A percentile compares a stretch with the other conserved stretches of the same genome.
These are phyloP conservation scores for Aspergillus terreus DNA, from an alignment of 2,329 filamentous ascomycete genomes.

Conservation along the genomic window DNA sequence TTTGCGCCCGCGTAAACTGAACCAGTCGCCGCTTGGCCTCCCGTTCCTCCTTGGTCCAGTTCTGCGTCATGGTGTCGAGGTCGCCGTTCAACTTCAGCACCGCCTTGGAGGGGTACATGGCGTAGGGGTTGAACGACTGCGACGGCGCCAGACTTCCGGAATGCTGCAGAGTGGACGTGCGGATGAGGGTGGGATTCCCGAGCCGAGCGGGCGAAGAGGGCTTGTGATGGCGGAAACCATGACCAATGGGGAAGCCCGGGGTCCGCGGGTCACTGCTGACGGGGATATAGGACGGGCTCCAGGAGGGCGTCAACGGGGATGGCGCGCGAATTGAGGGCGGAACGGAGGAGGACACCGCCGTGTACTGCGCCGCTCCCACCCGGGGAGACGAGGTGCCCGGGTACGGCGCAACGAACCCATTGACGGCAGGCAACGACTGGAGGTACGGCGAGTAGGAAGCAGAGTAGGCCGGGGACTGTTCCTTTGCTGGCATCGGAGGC, in stretches of 20 bases:
- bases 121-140: constrained; percentile 69
- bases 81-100: constrained; percentile 81
- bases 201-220: constrained; percentile 44
- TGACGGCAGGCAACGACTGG: constrained; percentile 45
- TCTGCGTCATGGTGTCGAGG: constrained; percentile 74
- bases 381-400: constrained; percentile 39
- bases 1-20: constrained; percentile 78
- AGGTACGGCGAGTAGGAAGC: constrained; percentile 49
- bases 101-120: constrained; percentile 79
- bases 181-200: constrained; percentile 59
- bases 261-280: constrained; percentile 43
- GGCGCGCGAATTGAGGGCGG: constrained; percentile 46
- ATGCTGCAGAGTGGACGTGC: constrained; percentile 64
- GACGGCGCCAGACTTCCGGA: constrained; percentile 46
- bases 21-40: constrained; percentile 78
- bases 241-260: constrained; percentile 39
- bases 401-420: constrained; percentile 38
- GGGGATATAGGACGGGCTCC: constrained; percentile 47
- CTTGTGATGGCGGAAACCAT: constrained; percentile 34
- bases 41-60: constrained; percentile 80
- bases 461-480: constrained; percentile 51
- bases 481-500: constrained; percentile 47
- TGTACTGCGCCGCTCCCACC: constrained; percentile 40
- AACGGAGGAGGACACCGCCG: constrained; percentile 35
- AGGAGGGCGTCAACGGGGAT: constrained; percentile 46